Percentiles rank a stretch among this genome's conserved stretches.
phyloP scores from a whole-genome alignment of 768 basidiomycete species.

The Filobasidium floriforme region DNA sequence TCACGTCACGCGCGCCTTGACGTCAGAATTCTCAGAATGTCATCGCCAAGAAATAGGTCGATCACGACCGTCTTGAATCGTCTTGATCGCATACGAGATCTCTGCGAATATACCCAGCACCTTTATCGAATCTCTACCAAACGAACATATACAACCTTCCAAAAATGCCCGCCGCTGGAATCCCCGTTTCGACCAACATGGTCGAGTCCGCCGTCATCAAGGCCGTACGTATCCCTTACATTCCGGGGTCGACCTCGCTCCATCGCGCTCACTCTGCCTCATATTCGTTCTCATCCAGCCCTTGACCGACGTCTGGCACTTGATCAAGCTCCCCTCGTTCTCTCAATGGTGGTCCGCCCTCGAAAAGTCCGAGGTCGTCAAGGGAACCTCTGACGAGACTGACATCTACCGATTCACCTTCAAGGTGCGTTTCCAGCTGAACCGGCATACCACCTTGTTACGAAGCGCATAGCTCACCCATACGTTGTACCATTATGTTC shows the following conservation, averaged over 20 bases:
- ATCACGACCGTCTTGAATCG: too few species aligned
- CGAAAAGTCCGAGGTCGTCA: slow-evolving; percentile 21
- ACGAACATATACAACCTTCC: background rate
- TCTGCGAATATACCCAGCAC: too few species aligned
- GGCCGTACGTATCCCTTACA: slow-evolving; percentile 7
- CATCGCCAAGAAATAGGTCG: too few species aligned
- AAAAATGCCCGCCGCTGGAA: background rate
- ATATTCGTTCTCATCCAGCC: slow-evolving; percentile 9
- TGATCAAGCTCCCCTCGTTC: slow-evolving; percentile 35
- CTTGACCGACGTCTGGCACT: slow-evolving; percentile 29
- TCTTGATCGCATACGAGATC: too few species aligned
- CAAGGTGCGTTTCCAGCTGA: slow-evolving; percentile 23
- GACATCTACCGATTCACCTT: slow-evolving; percentile 30
- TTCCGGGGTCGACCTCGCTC: background rate
- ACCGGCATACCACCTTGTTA: background rate
- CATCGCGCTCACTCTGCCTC: background rate
- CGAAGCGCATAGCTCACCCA: background rate
- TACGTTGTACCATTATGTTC: background rate
- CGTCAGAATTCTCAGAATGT: too few species aligned
- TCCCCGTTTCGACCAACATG: slow-evolving; percentile 27
- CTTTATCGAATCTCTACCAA: too few species aligned
- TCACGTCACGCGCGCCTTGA: too few species aligned
- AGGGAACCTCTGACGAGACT: slow-evolving; percentile 27
- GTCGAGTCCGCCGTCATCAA: slow-evolving; percentile 32
- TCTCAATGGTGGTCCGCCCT: slow-evolving; percentile 28